Evolutionary conservation across 352 stramenopile genomes (phyloP).

Genomic region (Peronospora tabacina): DNA sequence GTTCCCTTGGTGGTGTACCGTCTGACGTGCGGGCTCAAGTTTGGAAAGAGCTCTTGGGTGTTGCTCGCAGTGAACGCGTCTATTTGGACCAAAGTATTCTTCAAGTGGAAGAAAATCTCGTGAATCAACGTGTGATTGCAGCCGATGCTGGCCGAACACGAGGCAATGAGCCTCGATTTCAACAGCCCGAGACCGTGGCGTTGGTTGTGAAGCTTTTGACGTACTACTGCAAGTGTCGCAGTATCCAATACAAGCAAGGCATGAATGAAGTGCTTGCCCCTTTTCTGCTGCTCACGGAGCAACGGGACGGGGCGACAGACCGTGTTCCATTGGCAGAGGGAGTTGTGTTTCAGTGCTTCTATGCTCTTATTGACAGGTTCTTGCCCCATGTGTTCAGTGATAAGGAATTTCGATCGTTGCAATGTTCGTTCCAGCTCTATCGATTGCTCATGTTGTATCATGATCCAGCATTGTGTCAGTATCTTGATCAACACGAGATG

Average conservation of each 20-base stretch:
- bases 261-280: constrained; percentile 92
- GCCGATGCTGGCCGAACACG: constrained; percentile 83
- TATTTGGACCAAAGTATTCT: constrained; percentile 67
- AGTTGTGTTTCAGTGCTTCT: constrained; percentile 83
- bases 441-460: constrained; percentile 89
- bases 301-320: constrained; percentile 18
- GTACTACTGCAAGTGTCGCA: constrained; percentile 89
- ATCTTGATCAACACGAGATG: constrained; percentile 88
- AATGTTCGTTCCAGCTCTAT: constrained; percentile 90
- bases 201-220: constrained; percentile 82
- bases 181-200: constrained; percentile 62
- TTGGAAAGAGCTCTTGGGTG: constrained; percentile 75
- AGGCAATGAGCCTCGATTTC: constrained; percentile 69
- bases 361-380: constrained; percentile 85
- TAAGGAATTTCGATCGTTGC: constrained; percentile 85
- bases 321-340: constrained; percentile 41
- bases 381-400: constrained; percentile 85
- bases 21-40: constrained; percentile 42
- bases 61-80: constrained; percentile 51
- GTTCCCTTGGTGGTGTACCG: constrained; percentile 59
- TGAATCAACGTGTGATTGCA: constrained; percentile 87
- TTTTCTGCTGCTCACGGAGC: constrained; percentile 73
- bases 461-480: constrained; percentile 82
- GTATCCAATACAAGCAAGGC: constrained; percentile 89
- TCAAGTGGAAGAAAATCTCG: constrained; percentile 72